Base-by-base conservation (phyloP, 2,329 filamentous ascomycete species). In the Cladosporium sp. region DNA sequence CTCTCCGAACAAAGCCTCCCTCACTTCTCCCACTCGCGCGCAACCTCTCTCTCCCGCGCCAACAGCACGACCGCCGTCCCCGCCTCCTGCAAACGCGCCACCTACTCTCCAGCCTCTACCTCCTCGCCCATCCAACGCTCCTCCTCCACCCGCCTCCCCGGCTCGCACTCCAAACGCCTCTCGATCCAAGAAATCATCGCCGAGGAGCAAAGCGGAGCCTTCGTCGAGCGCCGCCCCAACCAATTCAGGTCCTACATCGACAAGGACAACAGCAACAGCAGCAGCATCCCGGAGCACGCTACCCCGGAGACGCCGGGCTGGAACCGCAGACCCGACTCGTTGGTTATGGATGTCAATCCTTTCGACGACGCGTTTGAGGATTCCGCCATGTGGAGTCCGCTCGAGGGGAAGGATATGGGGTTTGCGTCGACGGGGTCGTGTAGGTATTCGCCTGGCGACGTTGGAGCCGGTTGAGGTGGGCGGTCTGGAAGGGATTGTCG, bases 231-330 rank as follows among this genome's bases (percentile, higher is more conserved):
- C n/a, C 53, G 62, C 7, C 64, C 60, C 12, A 65, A 64, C 39
- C 54, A 63, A n/a, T 67, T 67, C 58, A 66, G 64, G 64, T 64
- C 64, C 3, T 67, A 67, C 40, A 66, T 65, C 27, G 64, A 62
- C 41, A 4, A 27, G n/a, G n/a, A n/a, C n/a, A n/a, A n/a, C n/a
- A n/a, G n/a, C n/a, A n/a, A n/a, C n/a, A n/a, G n/a, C 51, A 61
- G 61, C 18, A 62, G 66, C 51, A 66, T 67, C 62, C 61, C 60
- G 2, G 58, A 62, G 43, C 58, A 66, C 53, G n/a, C n/a, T n/a
- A 22, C 44, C 34, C 34, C 44, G 22, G 17, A 15, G 13, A 34
- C 20, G 4, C 17, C 20, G 9, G 42, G 29, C 15, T 34, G 9
- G 5, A 27, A 47, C 30, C 9, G 2, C 9, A 20, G 44, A 24